phyloP scores from a whole-genome alignment of 1,284 basidiomycete species.

The Ceratobasidium sp. region DNA sequence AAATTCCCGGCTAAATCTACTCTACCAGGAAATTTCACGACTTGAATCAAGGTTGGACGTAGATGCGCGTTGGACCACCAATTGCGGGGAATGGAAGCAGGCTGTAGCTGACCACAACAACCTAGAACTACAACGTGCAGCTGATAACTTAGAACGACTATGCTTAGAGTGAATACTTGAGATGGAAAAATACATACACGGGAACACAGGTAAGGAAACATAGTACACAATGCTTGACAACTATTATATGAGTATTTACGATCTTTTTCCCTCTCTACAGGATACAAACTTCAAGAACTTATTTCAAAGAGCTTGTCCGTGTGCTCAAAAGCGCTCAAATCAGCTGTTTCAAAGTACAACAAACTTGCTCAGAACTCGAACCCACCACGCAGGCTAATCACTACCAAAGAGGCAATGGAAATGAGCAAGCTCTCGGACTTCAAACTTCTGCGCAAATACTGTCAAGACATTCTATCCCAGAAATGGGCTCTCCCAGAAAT shows the following conservation, averaged over 20 bases:
- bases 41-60: background rate
- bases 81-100: background rate
- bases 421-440: slow-evolving; percentile 40
- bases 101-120: background rate
- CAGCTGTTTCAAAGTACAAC: slow-evolving; percentile 44
- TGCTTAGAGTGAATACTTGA: background rate
- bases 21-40: background rate
- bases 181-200: background rate
- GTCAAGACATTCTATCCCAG: slow-evolving; percentile 32
- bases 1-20: background rate
- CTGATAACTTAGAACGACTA: background rate
- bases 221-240: background rate
- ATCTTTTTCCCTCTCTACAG: slow-evolving; percentile 38
- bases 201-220: background rate
- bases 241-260: too few species aligned
- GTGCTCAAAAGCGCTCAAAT: slow-evolving; percentile 42
- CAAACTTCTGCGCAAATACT: slow-evolving; percentile 39
- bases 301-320: slow-evolving; percentile 45
- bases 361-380: slow-evolving; percentile 30
- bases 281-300: slow-evolving; percentile 46
- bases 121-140: slow-evolving; percentile 2
- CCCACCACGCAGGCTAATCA: too few species aligned
- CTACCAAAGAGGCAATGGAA: slow-evolving; percentile 32
- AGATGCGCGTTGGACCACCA: background rate
- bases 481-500: slow-evolving; percentile 39